Percentiles rank a stretch among this genome's conserved stretches.
phyloP scores from a whole-genome alignment of 176 grass and related monocot genomes.

The Eleusine indica region DNA sequence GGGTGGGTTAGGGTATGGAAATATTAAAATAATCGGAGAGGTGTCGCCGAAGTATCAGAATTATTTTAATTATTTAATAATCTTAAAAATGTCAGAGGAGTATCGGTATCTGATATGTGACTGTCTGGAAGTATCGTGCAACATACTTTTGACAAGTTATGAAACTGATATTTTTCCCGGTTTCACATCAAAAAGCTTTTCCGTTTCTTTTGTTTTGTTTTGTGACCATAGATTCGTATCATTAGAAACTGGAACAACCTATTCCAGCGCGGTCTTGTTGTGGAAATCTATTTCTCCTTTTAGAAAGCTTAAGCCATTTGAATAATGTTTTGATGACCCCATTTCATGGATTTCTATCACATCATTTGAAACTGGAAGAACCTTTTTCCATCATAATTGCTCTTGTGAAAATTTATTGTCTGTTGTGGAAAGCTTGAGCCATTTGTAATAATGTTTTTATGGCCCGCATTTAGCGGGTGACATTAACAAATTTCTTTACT shows the following conservation, averaged over 20 bases:
- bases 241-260: background rate
- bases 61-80: too few relatives aligned
- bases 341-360: background rate
- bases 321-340: background rate
- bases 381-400: background rate
- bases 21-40: too few relatives aligned
- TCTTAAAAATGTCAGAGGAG: too few relatives aligned
- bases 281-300: background rate
- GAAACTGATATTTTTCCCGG: background rate
- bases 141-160: background rate
- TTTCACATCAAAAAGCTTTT: background rate
- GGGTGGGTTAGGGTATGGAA: too few relatives aligned
- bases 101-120: too few relatives aligned
- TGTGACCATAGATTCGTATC: background rate
- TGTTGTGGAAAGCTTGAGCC: background rate
- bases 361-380: background rate
- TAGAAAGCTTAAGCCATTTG: background rate
- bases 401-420: conserved; percentile 9
- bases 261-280: background rate
- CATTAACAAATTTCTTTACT: background rate
- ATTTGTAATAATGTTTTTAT: background rate
- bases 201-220: background rate
- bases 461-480: background rate
- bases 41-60: too few relatives aligned
- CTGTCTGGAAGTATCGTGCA: too few relatives aligned